Conservation (phyloP, 345 rosid species). For the Syzygium aromaticum region DNA sequence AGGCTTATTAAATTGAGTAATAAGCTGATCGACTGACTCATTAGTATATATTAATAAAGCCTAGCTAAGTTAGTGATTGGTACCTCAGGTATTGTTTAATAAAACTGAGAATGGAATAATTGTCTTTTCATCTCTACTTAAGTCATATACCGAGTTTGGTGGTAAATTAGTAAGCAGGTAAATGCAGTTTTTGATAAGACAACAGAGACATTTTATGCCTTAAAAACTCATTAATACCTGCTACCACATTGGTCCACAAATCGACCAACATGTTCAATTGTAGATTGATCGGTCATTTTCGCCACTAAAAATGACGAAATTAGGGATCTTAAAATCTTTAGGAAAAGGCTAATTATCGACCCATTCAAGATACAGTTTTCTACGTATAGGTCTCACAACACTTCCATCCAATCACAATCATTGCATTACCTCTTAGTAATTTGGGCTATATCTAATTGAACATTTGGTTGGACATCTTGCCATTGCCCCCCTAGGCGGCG, state of each 20-base stretch:
- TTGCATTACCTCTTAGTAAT: neutral
- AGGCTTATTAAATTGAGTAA: neutral
- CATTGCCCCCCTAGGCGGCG: neutral
- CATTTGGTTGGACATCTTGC: neutral
- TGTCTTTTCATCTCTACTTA: neutral
- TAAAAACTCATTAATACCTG: neutral
- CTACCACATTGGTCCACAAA: neutral
- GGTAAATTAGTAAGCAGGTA: too few species aligned
- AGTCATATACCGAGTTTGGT: neutral
- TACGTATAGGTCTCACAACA: neutral
- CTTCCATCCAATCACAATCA: neutral
- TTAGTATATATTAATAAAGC: neutral
- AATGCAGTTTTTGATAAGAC: neutral
- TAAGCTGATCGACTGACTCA: too few species aligned
- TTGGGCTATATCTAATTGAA: neutral
- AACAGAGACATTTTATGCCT: neutral
- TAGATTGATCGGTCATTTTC: neutral
- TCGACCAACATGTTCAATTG: neutral
- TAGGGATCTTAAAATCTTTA: neutral
- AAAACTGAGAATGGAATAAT: neutral
- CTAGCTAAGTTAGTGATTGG: neutral
- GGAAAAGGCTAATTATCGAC: neutral
- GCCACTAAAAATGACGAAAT: neutral
- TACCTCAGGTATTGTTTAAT: neutral
- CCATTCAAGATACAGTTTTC: neutral